Evolutionary conservation across 805 yeast genomes (phyloP).

Genomic region (Candida easanensis): DNA sequence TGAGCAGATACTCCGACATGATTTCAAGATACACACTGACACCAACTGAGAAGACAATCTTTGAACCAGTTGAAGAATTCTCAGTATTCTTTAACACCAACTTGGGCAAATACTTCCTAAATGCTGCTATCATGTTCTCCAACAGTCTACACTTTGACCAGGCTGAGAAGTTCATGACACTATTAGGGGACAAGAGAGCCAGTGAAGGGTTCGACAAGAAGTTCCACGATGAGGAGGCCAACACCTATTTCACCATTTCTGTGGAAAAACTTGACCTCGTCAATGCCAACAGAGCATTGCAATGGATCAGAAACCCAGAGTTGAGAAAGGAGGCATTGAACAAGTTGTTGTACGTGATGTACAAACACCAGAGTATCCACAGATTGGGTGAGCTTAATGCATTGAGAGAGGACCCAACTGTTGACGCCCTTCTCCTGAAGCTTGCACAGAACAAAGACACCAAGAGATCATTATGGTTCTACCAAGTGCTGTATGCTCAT

Average conservation of each 20-base stretch:
- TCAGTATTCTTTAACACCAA: slow-evolving; percentile 29
- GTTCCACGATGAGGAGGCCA: slow-evolving; percentile 22
- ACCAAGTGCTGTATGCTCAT: slow-evolving; percentile 50
- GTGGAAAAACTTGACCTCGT: slow-evolving; percentile 30
- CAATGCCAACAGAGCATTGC: slow-evolving; percentile 34
- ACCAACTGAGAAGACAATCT: slow-evolving; percentile 21
- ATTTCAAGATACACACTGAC: slow-evolving; percentile 28
- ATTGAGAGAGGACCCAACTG: slow-evolving; percentile 37
- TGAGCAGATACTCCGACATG: slow-evolving; percentile 27
- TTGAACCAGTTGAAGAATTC: slow-evolving; percentile 24
- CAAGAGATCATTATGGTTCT: slow-evolving; percentile 38
- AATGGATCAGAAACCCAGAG: slow-evolving; percentile 19
- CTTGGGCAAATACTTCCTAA: slow-evolving; percentile 35
- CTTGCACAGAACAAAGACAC: slow-evolving; percentile 30
- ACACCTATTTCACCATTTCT: slow-evolving; percentile 27
- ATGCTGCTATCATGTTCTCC: slow-evolving; percentile 36
- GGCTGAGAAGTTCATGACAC: slow-evolving; percentile 36
- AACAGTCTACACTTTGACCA: slow-evolving; percentile 27
- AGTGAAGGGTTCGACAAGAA: slow-evolving; percentile 23
- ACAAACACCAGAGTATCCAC: slow-evolving; percentile 38
- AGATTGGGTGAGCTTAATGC: slow-evolving; percentile 42
- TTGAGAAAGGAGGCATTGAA: slow-evolving; percentile 26
- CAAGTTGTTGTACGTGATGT: slow-evolving; percentile 37
- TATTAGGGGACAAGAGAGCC: slow-evolving; percentile 22
- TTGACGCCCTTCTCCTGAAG: slow-evolving; percentile 40